phyloP scores from a whole-genome alignment of 345 rosid genomes.

The Euphorbia pulcherrima region DNA sequence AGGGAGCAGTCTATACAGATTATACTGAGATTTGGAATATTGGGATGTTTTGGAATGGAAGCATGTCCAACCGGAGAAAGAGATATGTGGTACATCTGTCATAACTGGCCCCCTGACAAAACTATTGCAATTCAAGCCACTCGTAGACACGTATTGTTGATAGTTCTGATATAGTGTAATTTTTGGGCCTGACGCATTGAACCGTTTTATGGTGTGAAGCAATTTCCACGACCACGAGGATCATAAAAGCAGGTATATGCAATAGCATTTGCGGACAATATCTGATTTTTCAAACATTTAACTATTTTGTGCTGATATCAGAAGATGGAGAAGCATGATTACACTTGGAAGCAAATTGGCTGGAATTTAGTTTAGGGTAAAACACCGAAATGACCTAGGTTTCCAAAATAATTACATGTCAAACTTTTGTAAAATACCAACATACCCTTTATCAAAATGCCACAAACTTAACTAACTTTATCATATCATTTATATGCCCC shows the following conservation, averaged over 20 bases:
- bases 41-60: slow-evolving; percentile 62
- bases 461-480: too few relatives aligned
- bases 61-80: slow-evolving; percentile 72
- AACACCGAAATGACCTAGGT: too few relatives aligned
- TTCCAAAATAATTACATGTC: too few relatives aligned
- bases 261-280: not conserved
- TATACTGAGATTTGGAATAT: slow-evolving; percentile 45
- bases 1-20: slow-evolving; percentile 63
- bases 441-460: too few relatives aligned
- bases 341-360: not conserved
- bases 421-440: too few relatives aligned
- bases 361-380: not conserved
- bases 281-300: too few relatives aligned
- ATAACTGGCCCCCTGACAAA: slow-evolving; percentile 42
- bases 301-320: too few relatives aligned
- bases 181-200: slow-evolving; percentile 5
- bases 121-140: slow-evolving; percentile 43
- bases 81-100: slow-evolving; percentile 30
- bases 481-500: too few relatives aligned
- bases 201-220: not conserved
- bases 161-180: slow-evolving; percentile 26
- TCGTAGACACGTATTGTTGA: slow-evolving; percentile 46
- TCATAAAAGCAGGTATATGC: not conserved
- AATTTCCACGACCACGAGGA: not conserved
- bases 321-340: too few relatives aligned